These are phyloP conservation scores for Citrus glauca DNA, from an alignment of 345 rosid genomes.

Conservation along the genomic window DNA sequence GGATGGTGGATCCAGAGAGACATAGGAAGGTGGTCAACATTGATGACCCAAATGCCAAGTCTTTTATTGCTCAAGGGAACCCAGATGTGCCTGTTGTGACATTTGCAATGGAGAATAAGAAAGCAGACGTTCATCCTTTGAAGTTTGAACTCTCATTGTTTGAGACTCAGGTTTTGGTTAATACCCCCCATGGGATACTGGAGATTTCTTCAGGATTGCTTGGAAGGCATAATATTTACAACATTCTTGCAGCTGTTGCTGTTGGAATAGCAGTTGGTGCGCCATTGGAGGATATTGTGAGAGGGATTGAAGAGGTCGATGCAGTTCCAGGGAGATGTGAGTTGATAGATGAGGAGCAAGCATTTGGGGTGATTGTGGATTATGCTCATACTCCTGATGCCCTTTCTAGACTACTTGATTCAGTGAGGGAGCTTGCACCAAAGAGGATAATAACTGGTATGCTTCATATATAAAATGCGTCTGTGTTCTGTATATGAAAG, in stretches of 20 bases:
- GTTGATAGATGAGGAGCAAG: slow-evolving; percentile 90
- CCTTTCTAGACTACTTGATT: slow-evolving; percentile 81
- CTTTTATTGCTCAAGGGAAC: slow-evolving; percentile 68
- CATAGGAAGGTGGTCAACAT: slow-evolving; percentile 88
- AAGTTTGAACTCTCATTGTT: slow-evolving; percentile 88
- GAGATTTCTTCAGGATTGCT: slow-evolving; percentile 92
- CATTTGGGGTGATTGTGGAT: slow-evolving; percentile 91
- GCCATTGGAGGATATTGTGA: slow-evolving; percentile 87
- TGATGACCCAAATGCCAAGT: slow-evolving; percentile 77
- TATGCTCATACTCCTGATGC: slow-evolving; percentile 80
- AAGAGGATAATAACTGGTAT: slow-evolving; percentile 87
- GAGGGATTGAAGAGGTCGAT: slow-evolving; percentile 94
- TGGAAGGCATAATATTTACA: slow-evolving; percentile 80
- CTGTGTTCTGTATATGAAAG: not conserved
- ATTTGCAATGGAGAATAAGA: slow-evolving; percentile 80
- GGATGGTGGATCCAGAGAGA: slow-evolving; percentile 90
- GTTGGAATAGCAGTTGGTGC: slow-evolving; percentile 96
- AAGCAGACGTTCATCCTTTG: slow-evolving; percentile 81
- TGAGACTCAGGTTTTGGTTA: slow-evolving; percentile 90
- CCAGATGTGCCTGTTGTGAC: slow-evolving; percentile 79
- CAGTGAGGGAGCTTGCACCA: slow-evolving; percentile 80
- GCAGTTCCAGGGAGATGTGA: slow-evolving; percentile 96
- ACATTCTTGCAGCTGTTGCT: slow-evolving; percentile 87
- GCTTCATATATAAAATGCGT: slow-evolving; percentile 9
- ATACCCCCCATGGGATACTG: slow-evolving; percentile 80